Conservation (phyloP, 176 grass and related monocot genomes). For the Juncus effusus region DNA sequence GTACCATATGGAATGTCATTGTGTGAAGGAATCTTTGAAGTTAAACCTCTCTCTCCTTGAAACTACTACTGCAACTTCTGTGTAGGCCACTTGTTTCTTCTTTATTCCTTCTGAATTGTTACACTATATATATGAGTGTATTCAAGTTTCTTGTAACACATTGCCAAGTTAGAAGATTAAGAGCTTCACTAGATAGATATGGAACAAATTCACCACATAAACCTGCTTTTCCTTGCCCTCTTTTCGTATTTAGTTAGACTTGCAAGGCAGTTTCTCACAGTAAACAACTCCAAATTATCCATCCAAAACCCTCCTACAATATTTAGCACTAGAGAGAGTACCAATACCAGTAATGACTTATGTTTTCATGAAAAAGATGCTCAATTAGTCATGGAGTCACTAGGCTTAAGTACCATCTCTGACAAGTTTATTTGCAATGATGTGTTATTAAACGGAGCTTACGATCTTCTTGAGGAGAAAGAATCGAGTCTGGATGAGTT, state of each 20-base stretch:
- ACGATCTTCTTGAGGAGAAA: slow-evolving; percentile 25
- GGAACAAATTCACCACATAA: slow-evolving; percentile 7
- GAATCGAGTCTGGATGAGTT: slow-evolving; percentile 20
- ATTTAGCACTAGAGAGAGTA: neutral
- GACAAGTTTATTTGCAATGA: neutral
- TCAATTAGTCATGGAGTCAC: slow-evolving; percentile 7
- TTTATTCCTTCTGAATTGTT: no score
- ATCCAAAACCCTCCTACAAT: neutral
- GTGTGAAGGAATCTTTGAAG: no score
- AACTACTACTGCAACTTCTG: no score
- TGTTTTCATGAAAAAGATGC: slow-evolving; percentile 14
- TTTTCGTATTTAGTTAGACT: slow-evolving; percentile 3
- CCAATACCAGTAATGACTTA: neutral
- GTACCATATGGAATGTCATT: no score
- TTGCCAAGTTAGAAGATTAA: no score
- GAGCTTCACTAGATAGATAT: no score
- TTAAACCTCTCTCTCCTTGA: no score
- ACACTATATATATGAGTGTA: no score
- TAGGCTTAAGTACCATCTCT: neutral
- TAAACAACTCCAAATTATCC: neutral
- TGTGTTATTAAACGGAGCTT: neutral
- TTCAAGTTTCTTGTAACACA: no score
- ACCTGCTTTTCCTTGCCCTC: neutral
- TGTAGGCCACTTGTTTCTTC: no score
- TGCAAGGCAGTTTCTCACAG: neutral